Base-by-base conservation (phyloP, 2,329 filamentous ascomycete genomes). In the Cercospora nicotianae region DNA sequence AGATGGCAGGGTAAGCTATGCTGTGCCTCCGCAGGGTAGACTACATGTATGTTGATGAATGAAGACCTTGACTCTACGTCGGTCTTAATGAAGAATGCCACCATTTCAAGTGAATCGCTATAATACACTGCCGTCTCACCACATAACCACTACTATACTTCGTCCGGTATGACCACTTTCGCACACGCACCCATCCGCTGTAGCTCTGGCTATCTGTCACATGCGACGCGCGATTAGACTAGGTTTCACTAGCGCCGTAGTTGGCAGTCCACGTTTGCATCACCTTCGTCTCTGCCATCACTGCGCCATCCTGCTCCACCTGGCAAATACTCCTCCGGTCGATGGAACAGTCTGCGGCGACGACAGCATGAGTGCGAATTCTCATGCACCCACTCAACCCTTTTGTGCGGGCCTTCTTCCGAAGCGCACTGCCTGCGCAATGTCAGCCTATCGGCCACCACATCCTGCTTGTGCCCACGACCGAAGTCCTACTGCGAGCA, bases 391-490 rank as follows among this genome's bases (percentile, higher is more conserved):
- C 95, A 85, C 87, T 98, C 89, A 99, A 99, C 84, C 95, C 95
- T 81, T 98, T 97, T 83, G 87, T 99, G 81, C 90, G 92, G 86
- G 93, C 94, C 86, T 98, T 99, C 89, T 97, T 97, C 87, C 93
- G 93, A 85, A 98, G 93, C 87, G 89, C 92, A 80, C 87, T 97
- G 79, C 91, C 91, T 75, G 85, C 91, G 77, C 94, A 98, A 89
- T 98, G 95, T 85, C 88, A 90, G 71, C 94, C 95, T 65, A 87
- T 93, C 72, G 91, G 95, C 81, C 92, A 96, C 80, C 92, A 98
- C 85, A 88, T 99, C 76, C 87, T 99, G 66, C 90, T 99, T 62
- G 94, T 98, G 42, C 95, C 95, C 58, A 91, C 91, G 64, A 97
- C 94, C 78, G 94, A 98, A 81, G 90, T 93, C 73, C 89, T 99